A percentile compares a stretch with the other conserved stretches of the same genome.
phyloP scores from a whole-genome alignment of 768 basidiomycete species.

The Mycena metata region DNA sequence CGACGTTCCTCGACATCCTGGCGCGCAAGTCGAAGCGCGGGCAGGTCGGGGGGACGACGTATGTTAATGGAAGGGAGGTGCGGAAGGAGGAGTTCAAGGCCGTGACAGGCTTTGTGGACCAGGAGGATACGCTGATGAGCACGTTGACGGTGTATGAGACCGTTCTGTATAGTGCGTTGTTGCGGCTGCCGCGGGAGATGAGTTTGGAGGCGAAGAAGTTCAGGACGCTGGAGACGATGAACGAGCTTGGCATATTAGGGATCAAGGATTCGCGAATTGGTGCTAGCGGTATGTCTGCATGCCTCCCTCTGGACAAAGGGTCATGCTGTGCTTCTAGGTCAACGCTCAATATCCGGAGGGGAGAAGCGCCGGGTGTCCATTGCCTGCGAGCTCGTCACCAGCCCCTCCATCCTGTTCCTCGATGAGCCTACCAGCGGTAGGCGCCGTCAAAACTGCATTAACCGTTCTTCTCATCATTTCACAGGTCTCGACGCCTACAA shows the following conservation, averaged over 20 bases:
- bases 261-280: constrained; percentile 95
- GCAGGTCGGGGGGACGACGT: constrained; percentile 75
- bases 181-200: constrained; percentile 95
- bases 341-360: constrained; percentile 94
- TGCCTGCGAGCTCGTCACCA: constrained; percentile 97
- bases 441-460: constrained; percentile 39
- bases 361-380: constrained; percentile 98
- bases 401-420: constrained; percentile 94
- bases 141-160: constrained; percentile 99
- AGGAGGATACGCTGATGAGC: constrained; percentile 97
- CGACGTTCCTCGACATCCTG: constrained; percentile 95
- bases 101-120: constrained; percentile 96
- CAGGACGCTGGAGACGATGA: constrained; percentile 94
- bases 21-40: constrained; percentile 93
- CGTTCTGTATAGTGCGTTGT: constrained; percentile 90
- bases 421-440: constrained; percentile 97
- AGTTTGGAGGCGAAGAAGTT: constrained; percentile 93
- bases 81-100: constrained; percentile 82
- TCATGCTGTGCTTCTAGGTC: constrained; percentile 59
- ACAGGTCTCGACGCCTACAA: constrained; percentile 94
- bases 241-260: constrained; percentile 92
- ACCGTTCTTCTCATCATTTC: neutral
- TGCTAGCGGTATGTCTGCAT: constrained; percentile 74
- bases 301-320: neutral
- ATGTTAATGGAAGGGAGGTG: constrained; percentile 91